A percentile compares a stretch with the other conserved stretches of the same genome.
These are phyloP conservation scores for Torulaspora maleeae DNA, from an alignment of 805 yeast species.

Conservation along the genomic window DNA sequence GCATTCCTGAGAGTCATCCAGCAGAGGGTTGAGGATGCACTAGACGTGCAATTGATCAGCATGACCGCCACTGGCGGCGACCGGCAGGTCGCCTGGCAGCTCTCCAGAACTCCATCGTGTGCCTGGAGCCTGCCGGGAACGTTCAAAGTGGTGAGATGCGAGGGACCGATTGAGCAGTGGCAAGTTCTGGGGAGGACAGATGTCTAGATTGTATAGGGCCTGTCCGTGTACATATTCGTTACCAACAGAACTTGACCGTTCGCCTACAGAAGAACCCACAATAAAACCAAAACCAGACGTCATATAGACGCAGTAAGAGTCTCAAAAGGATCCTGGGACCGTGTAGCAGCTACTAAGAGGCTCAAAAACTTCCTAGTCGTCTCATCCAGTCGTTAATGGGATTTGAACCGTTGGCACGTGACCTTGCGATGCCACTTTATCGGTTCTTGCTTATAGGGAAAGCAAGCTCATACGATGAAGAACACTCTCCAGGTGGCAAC, in stretches of 20 bases:
- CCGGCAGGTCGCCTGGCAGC: slow-evolving; percentile 24
- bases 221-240: too few relatives aligned
- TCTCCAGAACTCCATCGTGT: slow-evolving; percentile 16
- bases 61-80: slow-evolving; percentile 11
- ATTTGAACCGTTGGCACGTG: too few relatives aligned
- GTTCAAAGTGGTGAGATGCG: slow-evolving; percentile 58
- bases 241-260: background rate
- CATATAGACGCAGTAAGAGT: background rate
- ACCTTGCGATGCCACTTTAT: too few relatives aligned
- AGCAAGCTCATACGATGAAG: too few relatives aligned
- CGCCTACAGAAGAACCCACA: background rate
- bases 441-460: too few relatives aligned
- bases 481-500: too few relatives aligned
- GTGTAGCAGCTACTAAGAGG: background rate
- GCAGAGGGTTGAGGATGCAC: slow-evolving; percentile 60
- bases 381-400: too few relatives aligned
- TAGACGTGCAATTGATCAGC: slow-evolving; percentile 39
- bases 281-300: background rate
- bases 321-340: background rate
- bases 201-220: slow-evolving; percentile 12
- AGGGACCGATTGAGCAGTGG: slow-evolving; percentile 72
- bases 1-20: slow-evolving; percentile 61
- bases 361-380: too few relatives aligned
- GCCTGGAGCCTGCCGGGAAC: slow-evolving; percentile 68
- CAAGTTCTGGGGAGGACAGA: slow-evolving; percentile 49